Conservation (phyloP, 306 rosid species). For the Dryas drummondii region DNA sequence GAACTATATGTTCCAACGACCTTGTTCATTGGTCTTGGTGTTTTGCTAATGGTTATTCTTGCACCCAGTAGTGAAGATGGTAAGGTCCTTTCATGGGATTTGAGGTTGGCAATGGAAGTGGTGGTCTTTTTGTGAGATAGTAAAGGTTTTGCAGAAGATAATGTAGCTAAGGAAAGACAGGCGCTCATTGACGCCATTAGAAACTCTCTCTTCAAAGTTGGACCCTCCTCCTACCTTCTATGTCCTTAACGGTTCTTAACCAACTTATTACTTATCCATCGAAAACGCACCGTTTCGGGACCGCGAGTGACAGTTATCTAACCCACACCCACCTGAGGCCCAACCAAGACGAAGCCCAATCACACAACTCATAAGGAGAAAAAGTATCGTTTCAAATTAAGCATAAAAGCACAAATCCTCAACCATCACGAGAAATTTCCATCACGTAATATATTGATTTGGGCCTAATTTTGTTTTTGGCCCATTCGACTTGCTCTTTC, state of each 20-base stretch:
- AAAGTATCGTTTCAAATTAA: no score
- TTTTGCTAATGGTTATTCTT: slow-evolving; percentile 22
- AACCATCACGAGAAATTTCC: no score
- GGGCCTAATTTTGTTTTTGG: no score
- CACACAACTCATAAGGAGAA: no score
- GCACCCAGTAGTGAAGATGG: slow-evolving; percentile 44
- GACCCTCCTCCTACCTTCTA: neutral
- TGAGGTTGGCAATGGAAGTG: slow-evolving; percentile 31
- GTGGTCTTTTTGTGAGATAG: slow-evolving; percentile 23
- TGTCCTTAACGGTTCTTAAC: slow-evolving; percentile 12
- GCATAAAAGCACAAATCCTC: no score
- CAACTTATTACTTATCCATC: neutral
- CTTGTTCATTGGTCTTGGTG: slow-evolving; percentile 12
- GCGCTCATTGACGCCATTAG: slow-evolving; percentile 55
- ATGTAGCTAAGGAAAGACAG: slow-evolving; percentile 57
- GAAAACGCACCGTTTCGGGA: no score
- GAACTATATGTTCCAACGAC: slow-evolving; percentile 9
- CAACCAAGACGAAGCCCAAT: no score
- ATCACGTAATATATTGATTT: no score
- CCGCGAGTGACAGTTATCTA: no score
- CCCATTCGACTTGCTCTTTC: no score
- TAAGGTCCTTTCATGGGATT: slow-evolving; percentile 33
- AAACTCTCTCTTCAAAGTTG: slow-evolving; percentile 15
- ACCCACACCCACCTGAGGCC: no score
- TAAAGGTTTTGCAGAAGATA: slow-evolving; percentile 36